Base-by-base conservation (phyloP, 768 basidiomycete species). In the Cantharellus cinnabarinus region DNA sequence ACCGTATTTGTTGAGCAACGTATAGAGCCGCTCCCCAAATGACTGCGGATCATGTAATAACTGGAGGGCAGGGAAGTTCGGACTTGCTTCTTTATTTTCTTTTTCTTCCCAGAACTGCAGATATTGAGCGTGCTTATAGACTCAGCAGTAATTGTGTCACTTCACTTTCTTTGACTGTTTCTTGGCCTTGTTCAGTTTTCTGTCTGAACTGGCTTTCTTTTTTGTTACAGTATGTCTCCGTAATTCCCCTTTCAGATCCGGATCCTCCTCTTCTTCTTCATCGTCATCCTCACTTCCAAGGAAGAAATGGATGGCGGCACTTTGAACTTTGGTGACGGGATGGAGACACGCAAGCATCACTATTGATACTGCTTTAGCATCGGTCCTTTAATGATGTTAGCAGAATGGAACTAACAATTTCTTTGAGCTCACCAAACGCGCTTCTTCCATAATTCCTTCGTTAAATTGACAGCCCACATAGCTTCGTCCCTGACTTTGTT, bases 381-480 rank as follows among this genome's bases (percentile, higher is more conserved):
- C 94, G 56, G 79, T 81, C 89, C 86, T 88, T 63, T 14, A 41
- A 29, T 50, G 20, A 29, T 29, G 20, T 29, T 29, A 29, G 10
- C 56, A 10, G 7, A 62, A 42, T 57, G 41, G 20, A 29, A 29
- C 20, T 29, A 29, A 29, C 20, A 2, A 37, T 3, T 20, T 48
- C 37, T 3, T 41, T 37, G 2, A 55, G n/a, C 51, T 50, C n/a
- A 69, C 90, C 95, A 99, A 37, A 91, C 78, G 44, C 82, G 79
- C 71, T 93, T 97, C 67, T 79, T 78, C 95, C 94, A 98, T 10
- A 98, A 74, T 65, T 98, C 91, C 69, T 87, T 86, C 15, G 89
- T 87, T 58, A 98, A 71, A 50, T 93, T 83, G 56, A 99, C 82
- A 3, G 95, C 94, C 93, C 94, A 98, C 82, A 95, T 86, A 2